Base-by-base conservation (phyloP, 257 asterid genomes). In the Jacaranda mimosifolia region DNA sequence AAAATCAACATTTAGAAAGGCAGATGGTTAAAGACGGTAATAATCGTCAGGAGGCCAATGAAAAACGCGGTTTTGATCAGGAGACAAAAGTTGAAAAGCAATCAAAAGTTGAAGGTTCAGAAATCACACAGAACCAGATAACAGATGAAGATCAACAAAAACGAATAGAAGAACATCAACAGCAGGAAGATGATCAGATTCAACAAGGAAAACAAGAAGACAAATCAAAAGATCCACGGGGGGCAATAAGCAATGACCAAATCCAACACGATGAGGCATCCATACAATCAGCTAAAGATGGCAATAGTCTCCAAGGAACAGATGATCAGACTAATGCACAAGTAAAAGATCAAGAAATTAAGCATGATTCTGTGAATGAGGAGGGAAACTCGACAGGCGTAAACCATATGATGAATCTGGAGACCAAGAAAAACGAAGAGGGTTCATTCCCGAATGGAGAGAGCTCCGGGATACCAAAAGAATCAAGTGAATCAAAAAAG, bases 101-200 rank as follows among this genome's bases (percentile, higher is more conserved):
- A 26, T 55, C 83, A 0, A 65, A 63, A 40, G 70, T 42, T 14
- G 81, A 35, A 17, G 9, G 72, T 55, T 9, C 85, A 17, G 81
- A 76, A 4, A 63, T 51, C 53, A 56, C 55, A 5, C 74, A 79
- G 77, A 75, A 86, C 75, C 81, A 79, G 38, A 86, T 89, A 51
- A 71, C 98, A 4, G 93, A 92, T 40, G 90, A 87, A 69, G 97
- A 94, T 59, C 87, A 89, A 18, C 89, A 73, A 15, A 65, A 78
- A 52, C 77, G 96, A 56, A 42, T 91, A 43, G 91, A 86, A 70
- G 87, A 89, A 18, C 93, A 91, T 77, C 96, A 92, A 68, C 77
- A 83, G 67, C 87, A 79, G 10, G 93, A 86, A 75, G 94, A 89
- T 52, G 89, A 83, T 51, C 95, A 85, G 49, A 55, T 83, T 40